Evolutionary conservation across 225 moss, liverwort and hornwort genomes (phyloP), one percentile per base, ranked within the genome.

Genomic region (Sphagnum contortum): DNA sequence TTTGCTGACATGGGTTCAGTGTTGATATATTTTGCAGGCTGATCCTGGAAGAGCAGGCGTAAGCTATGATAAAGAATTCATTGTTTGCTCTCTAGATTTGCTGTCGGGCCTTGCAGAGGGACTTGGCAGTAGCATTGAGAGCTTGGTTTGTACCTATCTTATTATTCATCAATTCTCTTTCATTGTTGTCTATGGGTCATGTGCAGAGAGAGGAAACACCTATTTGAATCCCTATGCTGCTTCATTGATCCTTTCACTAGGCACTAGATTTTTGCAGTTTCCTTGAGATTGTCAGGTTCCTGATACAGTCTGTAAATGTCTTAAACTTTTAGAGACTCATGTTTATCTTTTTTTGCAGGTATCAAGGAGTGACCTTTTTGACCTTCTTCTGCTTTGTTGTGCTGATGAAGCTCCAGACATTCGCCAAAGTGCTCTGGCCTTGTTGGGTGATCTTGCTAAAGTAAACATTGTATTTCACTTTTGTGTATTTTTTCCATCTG

Each of bases 81-180:
- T 95, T 62, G 95, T 95, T 67, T 95, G 95, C 69, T 95, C 95
- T 50, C 80, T 95, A 84, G 95, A 95, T 86, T 73, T 95, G 71
- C 75, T 95, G 59, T 95, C 95, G 68, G 95, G 95, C 71, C 92
- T 95, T 74, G 95, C 91, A 6, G 95, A 95, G 79, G 95, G 95
- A 55, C 95, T 95, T 66, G 95, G 95, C 67, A 81, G 83, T 76
- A 87, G 92, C 78, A 95, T 95, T 74, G 95, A 95, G 73, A 92
- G 89, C 66, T 72, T 95, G 91, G 95, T 95, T 87, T 49, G 83
- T 74, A 70, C 45, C 29, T 29, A 29, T 29, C 29, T 29, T 29
- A 29, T 29, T 29, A 29, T 29, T 29, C 29, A 29, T 29, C 29
- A 1, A 29, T 29, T 29, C 29, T 29, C 1, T 0, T 29, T 29